Evolutionary conservation across 441 rosid species (phyloP).

Genomic region (Croton setiger): DNA sequence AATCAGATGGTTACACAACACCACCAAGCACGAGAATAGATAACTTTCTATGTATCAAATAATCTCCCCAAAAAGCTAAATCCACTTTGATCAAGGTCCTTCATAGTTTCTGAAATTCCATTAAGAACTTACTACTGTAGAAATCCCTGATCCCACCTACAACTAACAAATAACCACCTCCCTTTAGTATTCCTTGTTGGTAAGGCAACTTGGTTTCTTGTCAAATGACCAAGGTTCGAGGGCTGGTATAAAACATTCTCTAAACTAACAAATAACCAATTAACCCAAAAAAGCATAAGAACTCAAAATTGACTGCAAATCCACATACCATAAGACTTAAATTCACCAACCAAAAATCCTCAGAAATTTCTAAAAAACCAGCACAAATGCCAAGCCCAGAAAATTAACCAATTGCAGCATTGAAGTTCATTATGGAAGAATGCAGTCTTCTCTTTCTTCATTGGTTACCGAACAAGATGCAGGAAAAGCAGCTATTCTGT

Average conservation of each 20-base stretch:
- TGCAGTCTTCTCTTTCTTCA: not conserved
- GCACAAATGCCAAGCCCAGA: not conserved
- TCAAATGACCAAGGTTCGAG: too few relatives aligned
- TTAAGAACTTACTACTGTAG: not conserved
- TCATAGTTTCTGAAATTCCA: not conserved
- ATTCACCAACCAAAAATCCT: too few relatives aligned
- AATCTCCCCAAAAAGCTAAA: not conserved
- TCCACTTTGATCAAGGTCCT: not conserved
- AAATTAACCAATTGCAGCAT: not conserved
- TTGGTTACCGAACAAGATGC: not conserved
- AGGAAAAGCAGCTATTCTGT: not conserved
- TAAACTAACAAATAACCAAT: not conserved
- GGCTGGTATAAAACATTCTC: too few relatives aligned
- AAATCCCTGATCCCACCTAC: not conserved
- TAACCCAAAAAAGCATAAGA: too few relatives aligned
- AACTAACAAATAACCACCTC: not conserved
- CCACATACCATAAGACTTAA: too few relatives aligned
- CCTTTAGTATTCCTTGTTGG: too few relatives aligned
- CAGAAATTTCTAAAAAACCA: too few relatives aligned
- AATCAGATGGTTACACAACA: not conserved
- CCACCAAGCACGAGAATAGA: constrained; percentile 5
- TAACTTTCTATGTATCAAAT: not conserved
- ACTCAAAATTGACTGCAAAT: too few relatives aligned
- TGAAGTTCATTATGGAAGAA: not conserved
- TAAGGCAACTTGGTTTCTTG: too few relatives aligned